These are phyloP conservation scores for Yarrowia alimentaria DNA, from an alignment of 805 yeast species.

Conservation along the genomic window DNA sequence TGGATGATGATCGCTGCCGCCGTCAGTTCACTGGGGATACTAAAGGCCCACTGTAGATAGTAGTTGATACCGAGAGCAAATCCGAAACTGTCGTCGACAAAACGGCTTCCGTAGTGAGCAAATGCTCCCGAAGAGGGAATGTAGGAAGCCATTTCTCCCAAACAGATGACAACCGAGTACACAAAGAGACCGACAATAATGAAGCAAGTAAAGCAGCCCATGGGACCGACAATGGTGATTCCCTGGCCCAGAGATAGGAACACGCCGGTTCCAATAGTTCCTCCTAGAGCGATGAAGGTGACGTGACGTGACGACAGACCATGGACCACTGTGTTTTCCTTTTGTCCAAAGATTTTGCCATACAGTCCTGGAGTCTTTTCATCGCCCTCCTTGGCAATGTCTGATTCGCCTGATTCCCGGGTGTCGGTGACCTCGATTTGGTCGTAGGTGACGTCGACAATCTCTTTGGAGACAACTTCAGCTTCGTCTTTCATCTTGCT, in stretches of 20 bases:
- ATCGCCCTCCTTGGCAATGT: conserved; percentile 2
- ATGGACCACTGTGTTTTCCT: not conserved
- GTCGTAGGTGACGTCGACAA: conserved; percentile 10
- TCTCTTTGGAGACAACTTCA: not conserved
- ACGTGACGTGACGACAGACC: conserved; percentile 56
- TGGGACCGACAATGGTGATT: conserved; percentile 36
- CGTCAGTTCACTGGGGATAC: conserved; percentile 47
- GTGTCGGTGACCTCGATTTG: too few species aligned
- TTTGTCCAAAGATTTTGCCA: conserved; percentile 12
- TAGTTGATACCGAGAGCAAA: conserved; percentile 55
- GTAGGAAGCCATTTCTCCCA: conserved; percentile 54
- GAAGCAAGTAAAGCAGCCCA: conserved; percentile 40
- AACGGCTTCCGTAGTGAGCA: conserved; percentile 58
- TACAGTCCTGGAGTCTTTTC: conserved; percentile 3
- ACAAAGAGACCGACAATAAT: conserved; percentile 32
- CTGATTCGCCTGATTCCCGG: conserved; percentile 13
- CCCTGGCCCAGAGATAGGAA: conserved; percentile 42
- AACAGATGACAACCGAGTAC: conserved; percentile 57
- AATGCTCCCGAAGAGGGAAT: conserved; percentile 65
- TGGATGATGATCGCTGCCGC: conserved; percentile 45
- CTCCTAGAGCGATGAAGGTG: conserved; percentile 72
- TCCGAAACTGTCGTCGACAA: conserved; percentile 59
- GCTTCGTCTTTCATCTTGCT: not conserved
- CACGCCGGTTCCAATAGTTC: conserved; percentile 70
- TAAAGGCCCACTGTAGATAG: conserved; percentile 48